Conservation (phyloP, 2,329 filamentous ascomycete species). For the Trichoderma sp. region DNA sequence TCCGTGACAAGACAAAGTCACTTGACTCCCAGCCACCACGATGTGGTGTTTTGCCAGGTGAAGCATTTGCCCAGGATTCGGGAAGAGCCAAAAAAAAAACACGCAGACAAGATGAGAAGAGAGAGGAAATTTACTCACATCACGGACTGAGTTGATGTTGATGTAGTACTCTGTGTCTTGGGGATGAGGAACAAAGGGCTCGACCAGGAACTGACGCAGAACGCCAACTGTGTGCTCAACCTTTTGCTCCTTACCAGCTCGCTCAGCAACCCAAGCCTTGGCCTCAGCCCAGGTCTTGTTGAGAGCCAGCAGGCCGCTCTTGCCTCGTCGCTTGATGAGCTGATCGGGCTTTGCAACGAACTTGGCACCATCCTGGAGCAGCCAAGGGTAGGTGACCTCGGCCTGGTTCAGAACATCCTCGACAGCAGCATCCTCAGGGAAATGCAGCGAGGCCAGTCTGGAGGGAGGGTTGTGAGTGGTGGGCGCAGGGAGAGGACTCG, state of each 20-base stretch:
- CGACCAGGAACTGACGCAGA: slow-evolving; percentile 92
- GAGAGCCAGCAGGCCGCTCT: slow-evolving; percentile 92
- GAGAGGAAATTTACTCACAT: slow-evolving; percentile 66
- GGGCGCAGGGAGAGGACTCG: slow-evolving; percentile 80
- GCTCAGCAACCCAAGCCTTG: slow-evolving; percentile 87
- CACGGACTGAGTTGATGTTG: slow-evolving; percentile 99
- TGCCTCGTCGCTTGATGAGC: slow-evolving; percentile 98
- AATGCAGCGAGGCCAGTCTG: slow-evolving; percentile 88
- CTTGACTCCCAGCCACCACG: background rate
- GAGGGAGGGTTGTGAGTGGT: slow-evolving; percentile 88
- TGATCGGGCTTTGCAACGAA: slow-evolving; percentile 99
- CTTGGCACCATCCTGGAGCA: slow-evolving; percentile 76
- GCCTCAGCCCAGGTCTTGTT: slow-evolving; percentile 98
- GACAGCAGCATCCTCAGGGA: slow-evolving; percentile 82
- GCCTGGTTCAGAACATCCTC: slow-evolving; percentile 88
- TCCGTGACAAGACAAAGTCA: background rate
- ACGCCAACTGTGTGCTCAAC: slow-evolving; percentile 89
- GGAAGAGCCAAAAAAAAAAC: background rate
- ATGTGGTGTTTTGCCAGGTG: background rate
- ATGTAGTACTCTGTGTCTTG: slow-evolving; percentile 98
- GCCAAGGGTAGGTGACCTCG: slow-evolving; percentile 95
- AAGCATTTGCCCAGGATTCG: background rate
- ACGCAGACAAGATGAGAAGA: background rate
- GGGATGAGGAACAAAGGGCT: slow-evolving; percentile 96
- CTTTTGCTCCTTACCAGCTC: slow-evolving; percentile 86